phyloP scores from a whole-genome alignment of 2,329 filamentous ascomycete genomes.

The Scopulariopsis brevicaulis region DNA sequence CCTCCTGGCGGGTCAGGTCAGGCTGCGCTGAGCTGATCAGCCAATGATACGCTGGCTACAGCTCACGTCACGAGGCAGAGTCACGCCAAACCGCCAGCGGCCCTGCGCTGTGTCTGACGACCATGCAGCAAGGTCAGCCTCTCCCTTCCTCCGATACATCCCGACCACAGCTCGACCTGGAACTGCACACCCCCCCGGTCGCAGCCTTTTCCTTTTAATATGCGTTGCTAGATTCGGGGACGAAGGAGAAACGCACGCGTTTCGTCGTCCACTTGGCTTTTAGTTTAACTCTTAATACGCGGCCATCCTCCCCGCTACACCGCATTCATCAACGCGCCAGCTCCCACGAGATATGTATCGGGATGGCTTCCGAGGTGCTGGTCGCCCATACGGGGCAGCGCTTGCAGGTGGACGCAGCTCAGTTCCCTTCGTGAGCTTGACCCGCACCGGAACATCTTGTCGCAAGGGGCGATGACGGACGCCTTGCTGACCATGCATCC shows the following conservation, averaged over 20 bases:
- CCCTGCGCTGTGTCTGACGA: not conserved
- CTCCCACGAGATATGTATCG: conserved; percentile 34
- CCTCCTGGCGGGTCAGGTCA: not conserved
- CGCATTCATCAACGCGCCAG: not conserved
- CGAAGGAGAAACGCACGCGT: not conserved
- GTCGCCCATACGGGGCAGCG: conserved; percentile 88
- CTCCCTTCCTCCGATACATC: not conserved
- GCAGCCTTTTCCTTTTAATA: not conserved
- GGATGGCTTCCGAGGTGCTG: conserved; percentile 83
- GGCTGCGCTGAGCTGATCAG: not conserved
- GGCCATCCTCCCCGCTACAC: not conserved
- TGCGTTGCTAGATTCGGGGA: not conserved
- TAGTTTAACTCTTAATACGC: not conserved
- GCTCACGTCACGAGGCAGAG: not conserved
- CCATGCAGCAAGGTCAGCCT: not conserved
- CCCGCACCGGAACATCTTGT: not conserved
- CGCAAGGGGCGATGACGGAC: not conserved
- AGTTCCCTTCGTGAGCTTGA: conserved; percentile 56
- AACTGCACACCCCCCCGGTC: not conserved
- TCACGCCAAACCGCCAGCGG: not conserved
- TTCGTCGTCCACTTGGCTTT: not conserved
- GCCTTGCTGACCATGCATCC: conserved; percentile 3
- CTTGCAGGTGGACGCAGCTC: conserved; percentile 65
- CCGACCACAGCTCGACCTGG: not conserved
- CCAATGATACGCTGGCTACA: not conserved